These are phyloP conservation scores for Gyrodon lividus DNA, from an alignment of 768 basidiomycete genomes.

Conservation along the genomic window DNA sequence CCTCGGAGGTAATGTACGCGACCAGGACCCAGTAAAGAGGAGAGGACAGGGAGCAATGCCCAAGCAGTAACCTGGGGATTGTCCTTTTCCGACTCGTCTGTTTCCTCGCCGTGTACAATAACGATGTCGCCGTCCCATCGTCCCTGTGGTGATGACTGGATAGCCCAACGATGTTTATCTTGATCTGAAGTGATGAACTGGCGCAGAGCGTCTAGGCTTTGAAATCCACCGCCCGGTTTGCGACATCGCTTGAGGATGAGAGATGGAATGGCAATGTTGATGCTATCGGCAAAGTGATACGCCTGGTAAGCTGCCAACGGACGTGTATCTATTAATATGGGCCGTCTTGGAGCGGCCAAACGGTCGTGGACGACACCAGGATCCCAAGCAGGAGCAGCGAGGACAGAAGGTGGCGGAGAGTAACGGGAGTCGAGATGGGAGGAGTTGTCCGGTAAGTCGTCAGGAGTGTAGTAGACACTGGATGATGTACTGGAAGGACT, in stretches of 20 bases:
- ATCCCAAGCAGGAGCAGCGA: constrained; percentile 38
- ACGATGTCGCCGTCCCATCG: constrained; percentile 71
- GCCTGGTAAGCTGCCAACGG: constrained; percentile 63
- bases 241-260: constrained; percentile 85
- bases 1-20: constrained; percentile 69
- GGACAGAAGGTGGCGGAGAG: constrained; percentile 22
- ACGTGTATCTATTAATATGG: constrained; percentile 82
- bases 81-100: constrained; percentile 62
- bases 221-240: constrained; percentile 68
- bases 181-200: constrained; percentile 82
- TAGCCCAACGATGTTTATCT: constrained; percentile 72
- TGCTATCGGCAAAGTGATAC: constrained; percentile 63
- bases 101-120: constrained; percentile 75
- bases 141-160: constrained; percentile 44
- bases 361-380: constrained; percentile 49
- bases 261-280: constrained; percentile 87
- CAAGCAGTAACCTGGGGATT: constrained; percentile 61
- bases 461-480: constrained; percentile 54
- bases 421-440: constrained; percentile 17
- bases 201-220: constrained; percentile 64
- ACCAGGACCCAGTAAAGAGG: constrained; percentile 55
- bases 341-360: constrained; percentile 48
- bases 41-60: constrained; percentile 64
- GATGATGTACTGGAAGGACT: constrained; percentile 48
- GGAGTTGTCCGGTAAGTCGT: constrained; percentile 29